phyloP scores from a whole-genome alignment of 805 yeast genomes.

The Lipomyces chichibuensis region DNA sequence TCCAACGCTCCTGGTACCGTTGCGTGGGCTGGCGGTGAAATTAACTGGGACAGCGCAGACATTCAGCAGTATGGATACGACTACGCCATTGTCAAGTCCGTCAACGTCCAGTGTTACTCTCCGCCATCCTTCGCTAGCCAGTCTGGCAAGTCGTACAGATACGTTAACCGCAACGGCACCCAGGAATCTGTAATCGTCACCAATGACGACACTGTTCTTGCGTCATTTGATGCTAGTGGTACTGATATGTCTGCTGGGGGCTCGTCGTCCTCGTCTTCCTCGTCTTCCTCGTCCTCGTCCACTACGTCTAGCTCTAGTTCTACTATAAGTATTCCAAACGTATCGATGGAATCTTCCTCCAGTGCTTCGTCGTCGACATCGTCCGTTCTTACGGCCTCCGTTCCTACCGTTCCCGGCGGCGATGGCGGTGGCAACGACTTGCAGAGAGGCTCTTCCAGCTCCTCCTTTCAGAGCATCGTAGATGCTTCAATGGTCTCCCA shows the following conservation, averaged over 20 bases:
- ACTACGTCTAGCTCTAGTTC: constrained; percentile 22
- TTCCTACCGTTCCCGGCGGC: constrained; percentile 16
- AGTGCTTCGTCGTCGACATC: constrained; percentile 16
- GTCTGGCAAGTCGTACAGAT: constrained; percentile 57
- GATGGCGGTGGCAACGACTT: constrained; percentile 22
- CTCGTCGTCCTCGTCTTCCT: constrained; percentile 29
- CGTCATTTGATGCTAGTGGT: constrained; percentile 66
- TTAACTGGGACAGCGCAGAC: constrained; percentile 81
- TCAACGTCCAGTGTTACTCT: constrained; percentile 69
- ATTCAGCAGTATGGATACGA: constrained; percentile 77
- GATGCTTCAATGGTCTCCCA: background rate
- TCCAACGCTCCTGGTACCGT: constrained; percentile 62
- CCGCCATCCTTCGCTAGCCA: constrained; percentile 61
- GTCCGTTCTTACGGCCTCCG: constrained; percentile 9
- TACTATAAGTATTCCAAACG: constrained; percentile 15
- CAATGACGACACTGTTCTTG: constrained; percentile 63
- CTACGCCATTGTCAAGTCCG: constrained; percentile 63
- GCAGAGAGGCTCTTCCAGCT: constrained; percentile 16
- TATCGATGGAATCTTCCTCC: constrained; percentile 12
- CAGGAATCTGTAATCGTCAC: constrained; percentile 63
- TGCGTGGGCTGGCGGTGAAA: constrained; percentile 78
- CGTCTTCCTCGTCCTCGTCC: constrained; percentile 27
- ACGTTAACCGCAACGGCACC: constrained; percentile 54
- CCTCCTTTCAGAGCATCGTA: constrained; percentile 12
- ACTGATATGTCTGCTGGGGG: constrained; percentile 55